A percentile compares a stretch with the other conserved stretches of the same genome.
These are phyloP conservation scores for Populus deltoides DNA, from an alignment of 345 rosid species.

Conservation along the genomic window DNA sequence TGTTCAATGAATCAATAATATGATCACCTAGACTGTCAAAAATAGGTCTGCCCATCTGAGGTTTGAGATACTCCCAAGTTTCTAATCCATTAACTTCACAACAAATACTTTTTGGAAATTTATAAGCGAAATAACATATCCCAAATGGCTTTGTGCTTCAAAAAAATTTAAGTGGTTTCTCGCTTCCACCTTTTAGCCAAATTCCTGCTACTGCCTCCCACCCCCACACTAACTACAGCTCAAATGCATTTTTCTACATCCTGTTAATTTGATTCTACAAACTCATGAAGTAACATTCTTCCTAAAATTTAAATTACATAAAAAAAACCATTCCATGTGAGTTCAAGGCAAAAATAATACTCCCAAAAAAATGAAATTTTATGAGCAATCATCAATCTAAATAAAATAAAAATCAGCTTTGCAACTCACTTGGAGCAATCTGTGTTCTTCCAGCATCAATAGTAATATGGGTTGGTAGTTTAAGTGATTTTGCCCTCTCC, in stretches of 20 bases:
- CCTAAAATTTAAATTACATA: background rate
- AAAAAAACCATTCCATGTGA: background rate
- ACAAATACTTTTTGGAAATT: background rate
- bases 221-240: background rate
- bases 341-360: background rate
- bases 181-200: background rate
- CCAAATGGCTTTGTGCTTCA: background rate
- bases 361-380: background rate
- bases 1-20: background rate
- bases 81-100: background rate
- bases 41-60: background rate
- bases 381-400: background rate
- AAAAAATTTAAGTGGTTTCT: background rate
- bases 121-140: background rate
- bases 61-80: background rate
- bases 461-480: conserved; percentile 89
- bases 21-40: background rate
- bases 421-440: conserved; percentile 93
- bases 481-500: conserved; percentile 86
- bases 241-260: background rate
- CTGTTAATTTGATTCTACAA: background rate
- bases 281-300: background rate
- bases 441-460: conserved; percentile 99
- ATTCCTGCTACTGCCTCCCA: background rate
- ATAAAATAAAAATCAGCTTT: conserved; percentile 4